Evolutionary conservation across 1,139 yeast genomes (phyloP).

Genomic region (Geotrichum fermentans): DNA sequence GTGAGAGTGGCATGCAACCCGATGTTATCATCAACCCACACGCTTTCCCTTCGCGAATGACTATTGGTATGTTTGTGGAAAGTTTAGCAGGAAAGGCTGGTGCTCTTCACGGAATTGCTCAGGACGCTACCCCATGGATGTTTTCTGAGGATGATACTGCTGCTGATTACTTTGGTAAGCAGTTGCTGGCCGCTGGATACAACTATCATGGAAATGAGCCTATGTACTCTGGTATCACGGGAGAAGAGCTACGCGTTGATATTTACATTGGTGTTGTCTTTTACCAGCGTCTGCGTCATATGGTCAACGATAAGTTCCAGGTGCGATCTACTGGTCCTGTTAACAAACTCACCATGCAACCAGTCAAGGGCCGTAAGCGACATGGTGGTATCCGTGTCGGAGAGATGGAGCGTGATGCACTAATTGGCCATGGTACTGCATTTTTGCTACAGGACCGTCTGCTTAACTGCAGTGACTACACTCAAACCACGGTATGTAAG

Average conservation of each 20-base stretch:
- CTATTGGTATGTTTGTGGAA: slow-evolving; percentile 99
- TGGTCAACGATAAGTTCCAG: slow-evolving; percentile 99
- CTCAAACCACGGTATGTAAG: slow-evolving; percentile 86
- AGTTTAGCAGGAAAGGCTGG: slow-evolving; percentile 97
- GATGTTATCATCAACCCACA: slow-evolving; percentile 98
- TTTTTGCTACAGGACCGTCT: slow-evolving; percentile 91
- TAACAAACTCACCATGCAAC: slow-evolving; percentile 95
- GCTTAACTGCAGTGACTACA: slow-evolving; percentile 91
- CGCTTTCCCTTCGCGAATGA: slow-evolving; percentile 99
- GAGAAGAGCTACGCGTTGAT: slow-evolving; percentile 94
- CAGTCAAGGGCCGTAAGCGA: slow-evolving; percentile 98
- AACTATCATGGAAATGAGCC: slow-evolving; percentile 98
- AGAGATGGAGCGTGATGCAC: slow-evolving; percentile 99
- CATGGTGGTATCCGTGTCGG: slow-evolving; percentile 99
- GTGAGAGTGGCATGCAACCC: slow-evolving; percentile 83
- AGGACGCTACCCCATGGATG: slow-evolving; percentile 95
- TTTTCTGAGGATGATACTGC: slow-evolving; percentile 91
- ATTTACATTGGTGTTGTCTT: slow-evolving; percentile 95
- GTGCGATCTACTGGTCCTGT: slow-evolving; percentile 99
- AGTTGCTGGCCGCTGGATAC: slow-evolving; percentile 79
- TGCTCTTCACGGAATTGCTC: slow-evolving; percentile 95
- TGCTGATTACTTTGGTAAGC: slow-evolving; percentile 96
- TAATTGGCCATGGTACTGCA: slow-evolving; percentile 98
- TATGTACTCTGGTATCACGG: slow-evolving; percentile 97
- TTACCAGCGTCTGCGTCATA: slow-evolving; percentile 96